phyloP scores from a whole-genome alignment of 2,329 filamentous ascomycete genomes.

The Colletotrichum lentis region DNA sequence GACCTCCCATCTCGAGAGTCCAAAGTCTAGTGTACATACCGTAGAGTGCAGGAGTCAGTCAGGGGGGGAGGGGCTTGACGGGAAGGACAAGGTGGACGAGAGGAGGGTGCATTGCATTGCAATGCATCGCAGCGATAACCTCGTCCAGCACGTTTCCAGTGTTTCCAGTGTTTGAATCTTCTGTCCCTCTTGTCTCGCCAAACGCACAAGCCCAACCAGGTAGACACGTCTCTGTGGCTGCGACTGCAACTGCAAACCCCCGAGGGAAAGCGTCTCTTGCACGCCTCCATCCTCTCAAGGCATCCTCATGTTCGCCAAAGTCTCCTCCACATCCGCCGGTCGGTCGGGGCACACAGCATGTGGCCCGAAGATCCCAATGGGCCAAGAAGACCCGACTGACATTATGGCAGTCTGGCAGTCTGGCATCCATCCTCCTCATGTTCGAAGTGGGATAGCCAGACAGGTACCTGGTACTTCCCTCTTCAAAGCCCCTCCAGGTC shows the following conservation, averaged over 20 bases:
- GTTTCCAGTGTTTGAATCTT: constrained; percentile 14
- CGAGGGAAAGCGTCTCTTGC: neutral
- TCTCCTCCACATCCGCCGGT: neutral
- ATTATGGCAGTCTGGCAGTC: too few species aligned
- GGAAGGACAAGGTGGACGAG: neutral
- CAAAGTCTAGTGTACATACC: too few species aligned
- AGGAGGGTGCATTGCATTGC: constrained; percentile 19
- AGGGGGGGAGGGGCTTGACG: neutral
- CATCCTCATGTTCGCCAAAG: neutral
- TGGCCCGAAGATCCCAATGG: constrained; percentile 22
- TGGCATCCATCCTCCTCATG: neutral
- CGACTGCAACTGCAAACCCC: neutral
- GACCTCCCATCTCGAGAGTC: constrained; percentile 6
- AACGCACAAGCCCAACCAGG: neutral
- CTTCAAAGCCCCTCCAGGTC: neutral
- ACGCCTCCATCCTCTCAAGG: neutral
- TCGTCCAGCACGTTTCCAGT: constrained; percentile 24
- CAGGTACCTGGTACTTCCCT: constrained; percentile 18
- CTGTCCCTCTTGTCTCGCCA: neutral
- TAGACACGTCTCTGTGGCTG: neutral
- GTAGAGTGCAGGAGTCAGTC: too few species aligned
- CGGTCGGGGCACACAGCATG: neutral
- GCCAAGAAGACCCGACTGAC: constrained; percentile 4
- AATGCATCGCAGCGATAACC: constrained; percentile 30
- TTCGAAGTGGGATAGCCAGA: neutral